Conservation (phyloP, 1,284 basidiomycete species). For the Rhodotorula sp. region DNA sequence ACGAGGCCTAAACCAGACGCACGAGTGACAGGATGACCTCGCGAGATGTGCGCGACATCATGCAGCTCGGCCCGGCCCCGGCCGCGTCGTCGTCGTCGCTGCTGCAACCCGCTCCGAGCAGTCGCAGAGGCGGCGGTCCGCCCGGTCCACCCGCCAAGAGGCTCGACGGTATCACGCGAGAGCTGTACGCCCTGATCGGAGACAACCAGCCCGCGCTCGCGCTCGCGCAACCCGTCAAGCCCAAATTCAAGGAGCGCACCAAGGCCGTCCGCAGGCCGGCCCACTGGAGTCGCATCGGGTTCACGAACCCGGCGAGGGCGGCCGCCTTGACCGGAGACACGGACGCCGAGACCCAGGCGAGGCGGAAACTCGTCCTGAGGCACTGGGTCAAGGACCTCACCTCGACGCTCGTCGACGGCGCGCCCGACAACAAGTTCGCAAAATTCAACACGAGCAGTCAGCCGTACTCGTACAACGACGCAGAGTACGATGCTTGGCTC, state of each 20-base stretch:
- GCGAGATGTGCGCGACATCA: slow-evolving; percentile 42
- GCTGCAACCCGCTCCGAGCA: slow-evolving; percentile 4
- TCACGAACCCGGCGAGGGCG: slow-evolving; percentile 51
- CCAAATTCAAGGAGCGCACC: slow-evolving; percentile 82
- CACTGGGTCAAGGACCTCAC: slow-evolving; percentile 41
- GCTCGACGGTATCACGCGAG: slow-evolving; percentile 86
- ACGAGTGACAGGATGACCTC: slow-evolving; percentile 13
- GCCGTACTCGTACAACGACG: slow-evolving; percentile 78
- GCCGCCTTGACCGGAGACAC: slow-evolving; percentile 45
- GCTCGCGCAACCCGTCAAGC: slow-evolving; percentile 54
- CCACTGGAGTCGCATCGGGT: slow-evolving; percentile 29
- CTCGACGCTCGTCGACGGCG: slow-evolving; percentile 15
- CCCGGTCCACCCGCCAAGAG: slow-evolving; percentile 28
- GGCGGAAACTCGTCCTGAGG: slow-evolving; percentile 29
- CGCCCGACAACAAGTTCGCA: slow-evolving; percentile 60
- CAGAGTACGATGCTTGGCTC: slow-evolving; percentile 82
- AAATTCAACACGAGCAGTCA: slow-evolving; percentile 73
- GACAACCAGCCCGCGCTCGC: slow-evolving; percentile 62
- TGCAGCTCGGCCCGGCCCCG: slow-evolving; percentile 29
- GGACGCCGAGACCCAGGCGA: slow-evolving; percentile 28
- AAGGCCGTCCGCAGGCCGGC: slow-evolving; percentile 25
- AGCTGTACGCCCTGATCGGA: slow-evolving; percentile 91
- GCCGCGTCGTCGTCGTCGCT: slow-evolving; percentile 10
- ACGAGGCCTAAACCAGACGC: too few species aligned
- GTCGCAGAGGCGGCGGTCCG: slow-evolving; percentile 13